Conservation (phyloP, 176 grass and related monocot genomes). For the Carex parvula region DNA sequence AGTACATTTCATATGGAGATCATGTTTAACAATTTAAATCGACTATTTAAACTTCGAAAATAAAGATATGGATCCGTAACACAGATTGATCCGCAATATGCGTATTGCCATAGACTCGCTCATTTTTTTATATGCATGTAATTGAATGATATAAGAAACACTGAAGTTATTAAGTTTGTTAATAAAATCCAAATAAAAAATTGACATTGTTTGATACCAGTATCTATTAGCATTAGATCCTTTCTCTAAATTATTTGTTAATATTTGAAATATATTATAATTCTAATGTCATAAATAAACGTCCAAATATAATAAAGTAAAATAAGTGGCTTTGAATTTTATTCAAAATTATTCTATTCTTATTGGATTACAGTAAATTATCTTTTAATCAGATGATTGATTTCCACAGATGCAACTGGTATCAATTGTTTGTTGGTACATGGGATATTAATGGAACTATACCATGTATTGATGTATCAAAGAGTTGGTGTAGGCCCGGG, state of each 20-base stretch:
- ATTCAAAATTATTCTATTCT: not conserved
- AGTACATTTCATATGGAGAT: too few relatives aligned
- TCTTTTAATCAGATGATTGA: not conserved
- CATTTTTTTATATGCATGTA: too few relatives aligned
- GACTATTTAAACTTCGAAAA: too few relatives aligned
- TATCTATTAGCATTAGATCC: not conserved
- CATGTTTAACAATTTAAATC: too few relatives aligned
- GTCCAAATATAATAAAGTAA: not conserved
- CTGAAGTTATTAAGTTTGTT: too few relatives aligned
- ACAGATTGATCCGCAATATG: too few relatives aligned
- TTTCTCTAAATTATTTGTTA: not conserved
- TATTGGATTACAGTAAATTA: not conserved
- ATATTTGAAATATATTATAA: not conserved
- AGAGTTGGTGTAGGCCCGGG: constrained; percentile 2
- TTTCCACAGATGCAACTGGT: not conserved
- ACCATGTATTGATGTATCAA: not conserved
- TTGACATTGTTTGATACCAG: too few relatives aligned
- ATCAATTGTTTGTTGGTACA: not conserved
- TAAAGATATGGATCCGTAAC: too few relatives aligned
- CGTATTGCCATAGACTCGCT: too few relatives aligned
- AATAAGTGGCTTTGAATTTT: not conserved
- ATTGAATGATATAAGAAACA: too few relatives aligned
- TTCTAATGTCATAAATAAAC: not conserved
- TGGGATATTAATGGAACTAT: too few relatives aligned
- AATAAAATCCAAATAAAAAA: too few relatives aligned